Evolutionary conservation across 352 stramenopile genomes (phyloP).

Genomic region (Globisporangium abappressorium): DNA sequence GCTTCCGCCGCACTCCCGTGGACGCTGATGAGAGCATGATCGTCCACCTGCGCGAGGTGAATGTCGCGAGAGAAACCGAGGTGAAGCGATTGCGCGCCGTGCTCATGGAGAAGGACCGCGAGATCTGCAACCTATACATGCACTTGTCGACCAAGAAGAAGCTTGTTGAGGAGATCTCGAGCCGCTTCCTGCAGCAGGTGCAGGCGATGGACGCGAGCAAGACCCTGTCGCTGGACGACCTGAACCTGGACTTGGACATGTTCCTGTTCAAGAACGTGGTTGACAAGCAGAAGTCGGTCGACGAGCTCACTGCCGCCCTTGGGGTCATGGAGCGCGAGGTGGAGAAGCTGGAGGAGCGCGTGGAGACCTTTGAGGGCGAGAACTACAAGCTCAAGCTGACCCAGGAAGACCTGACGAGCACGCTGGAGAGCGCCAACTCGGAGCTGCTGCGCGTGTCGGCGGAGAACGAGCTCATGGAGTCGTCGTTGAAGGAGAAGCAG

Average conservation of each 20-base stretch:
- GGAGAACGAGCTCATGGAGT: constrained; percentile 50
- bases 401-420: constrained; percentile 37
- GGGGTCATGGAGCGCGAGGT: constrained; percentile 71
- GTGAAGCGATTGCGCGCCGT: constrained; percentile 41
- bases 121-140: constrained; percentile 80
- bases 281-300: constrained; percentile 59
- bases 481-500: constrained; percentile 56
- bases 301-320: constrained; percentile 66
- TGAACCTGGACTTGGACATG: constrained; percentile 65
- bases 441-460: constrained; percentile 53
- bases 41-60: constrained; percentile 26
- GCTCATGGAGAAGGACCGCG: constrained; percentile 73
- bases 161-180: constrained; percentile 69
- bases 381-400: constrained; percentile 60
- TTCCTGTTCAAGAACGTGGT: constrained; percentile 73
- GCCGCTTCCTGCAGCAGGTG: constrained; percentile 56
- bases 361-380: constrained; percentile 53
- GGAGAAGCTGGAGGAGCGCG: constrained; percentile 43
- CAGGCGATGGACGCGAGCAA: constrained; percentile 22
- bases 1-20: constrained; percentile 2
- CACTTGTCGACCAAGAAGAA: constrained; percentile 81
- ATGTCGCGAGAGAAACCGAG: constrained; percentile 38
- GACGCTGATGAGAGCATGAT: constrained; percentile 19
- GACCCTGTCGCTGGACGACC: constrained; percentile 21
- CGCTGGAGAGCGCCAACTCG: constrained; percentile 46